Evolutionary conservation across 208 protist genomes (phyloP), one percentile per base, ranked within the genome.

Genomic region (Balamuthia mandrillaris): DNA sequence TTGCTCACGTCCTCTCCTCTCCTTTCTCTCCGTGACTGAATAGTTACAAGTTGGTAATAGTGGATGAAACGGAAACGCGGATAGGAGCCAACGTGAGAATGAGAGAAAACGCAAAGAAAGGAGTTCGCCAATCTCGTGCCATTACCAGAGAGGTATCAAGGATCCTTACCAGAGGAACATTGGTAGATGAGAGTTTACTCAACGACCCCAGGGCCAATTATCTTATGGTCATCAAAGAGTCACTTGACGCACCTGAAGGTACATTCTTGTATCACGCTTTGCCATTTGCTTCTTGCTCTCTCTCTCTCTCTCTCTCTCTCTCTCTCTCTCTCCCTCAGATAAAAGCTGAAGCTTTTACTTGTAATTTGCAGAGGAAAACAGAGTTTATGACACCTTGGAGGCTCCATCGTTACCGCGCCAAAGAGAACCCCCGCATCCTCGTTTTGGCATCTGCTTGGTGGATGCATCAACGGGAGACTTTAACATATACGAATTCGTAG

Each of bases 61-160:
- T 93, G 0, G 90, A 93, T 44, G 84, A 93, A 51, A 87, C 89
- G 12, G 89, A 92, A 35, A 85, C 89, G 6, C n/a, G 49, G 24
- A 39, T 83, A 14, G 58, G 61, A 18, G 85, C 83, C 44, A 82
- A 65, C 21, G 78, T 74, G 44, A 52, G 78, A 2, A 54, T 61
- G 29, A 16, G 68, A 7, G 37, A 52, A 24, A n/a, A 66, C 24
- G 29, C 74, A n/a, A 52, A 65, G n/a, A 31, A 58, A 10, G 33
- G 3, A n/a, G 29, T 4, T 41, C 21, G 75, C 60, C 27, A 44
- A 16, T 37, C 52, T 82, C 35, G 75, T 82, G 31, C 41, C 41
- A 14, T 54, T n/a, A n/a, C n/a, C n/a, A n/a, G n/a, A n/a, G 75
- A 27, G 39, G 39, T 82, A 5, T 66, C 16, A 39, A 33, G 65